Conservation (phyloP, 2,329 filamentous ascomycete species). For the Ceratocystis variospora region DNA sequence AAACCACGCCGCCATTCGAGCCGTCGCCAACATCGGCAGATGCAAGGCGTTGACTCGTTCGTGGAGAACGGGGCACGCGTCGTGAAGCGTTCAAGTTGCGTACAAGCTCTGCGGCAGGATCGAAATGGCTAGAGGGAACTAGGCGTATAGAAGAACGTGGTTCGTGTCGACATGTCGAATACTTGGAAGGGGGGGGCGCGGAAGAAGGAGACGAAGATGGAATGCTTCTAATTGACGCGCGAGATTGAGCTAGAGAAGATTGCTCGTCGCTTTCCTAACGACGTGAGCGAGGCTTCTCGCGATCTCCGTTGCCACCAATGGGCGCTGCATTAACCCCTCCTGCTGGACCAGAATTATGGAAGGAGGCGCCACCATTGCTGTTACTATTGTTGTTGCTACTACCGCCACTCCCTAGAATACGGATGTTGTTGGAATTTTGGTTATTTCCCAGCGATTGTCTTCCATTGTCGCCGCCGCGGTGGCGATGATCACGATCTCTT, state of each 20-base stretch:
- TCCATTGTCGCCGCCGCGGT: slow-evolving; percentile 7
- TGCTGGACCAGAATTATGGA: slow-evolving; percentile 7
- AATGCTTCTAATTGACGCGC: background rate
- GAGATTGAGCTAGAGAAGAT: background rate
- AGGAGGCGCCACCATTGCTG: background rate
- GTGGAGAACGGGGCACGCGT: background rate
- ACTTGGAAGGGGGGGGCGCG: background rate
- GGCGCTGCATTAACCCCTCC: slow-evolving; percentile 18
- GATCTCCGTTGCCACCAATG: slow-evolving; percentile 22
- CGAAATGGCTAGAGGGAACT: no score
- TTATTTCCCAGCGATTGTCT: slow-evolving; percentile 5
- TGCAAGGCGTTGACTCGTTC: background rate
- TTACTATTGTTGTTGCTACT: background rate
- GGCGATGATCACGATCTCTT: slow-evolving; percentile 20
- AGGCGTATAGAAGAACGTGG: no score
- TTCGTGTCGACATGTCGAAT: no score
- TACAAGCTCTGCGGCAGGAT: background rate
- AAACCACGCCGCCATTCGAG: background rate
- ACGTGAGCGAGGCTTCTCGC: slow-evolving; percentile 28
- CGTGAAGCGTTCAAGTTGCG: background rate
- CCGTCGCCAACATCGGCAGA: background rate
- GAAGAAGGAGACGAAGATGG: background rate
- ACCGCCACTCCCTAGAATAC: slow-evolving; percentile 1
- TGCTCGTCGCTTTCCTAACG: slow-evolving; percentile 21
- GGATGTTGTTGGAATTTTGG: slow-evolving; percentile 12